Conservation (phyloP, 2,329 filamentous ascomycete species). For the Fusarium metavorans region DNA sequence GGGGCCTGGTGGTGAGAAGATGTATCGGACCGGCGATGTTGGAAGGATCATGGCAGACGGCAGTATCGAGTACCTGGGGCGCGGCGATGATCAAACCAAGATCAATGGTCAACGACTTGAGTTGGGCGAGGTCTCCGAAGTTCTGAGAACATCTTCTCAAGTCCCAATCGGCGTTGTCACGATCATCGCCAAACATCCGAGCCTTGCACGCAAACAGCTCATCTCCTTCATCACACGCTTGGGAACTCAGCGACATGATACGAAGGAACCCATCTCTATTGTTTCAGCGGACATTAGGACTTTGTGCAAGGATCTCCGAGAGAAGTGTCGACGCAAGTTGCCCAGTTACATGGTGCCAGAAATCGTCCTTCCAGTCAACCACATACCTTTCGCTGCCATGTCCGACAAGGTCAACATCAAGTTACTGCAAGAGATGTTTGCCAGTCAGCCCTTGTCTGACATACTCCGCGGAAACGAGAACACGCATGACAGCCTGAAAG, state of each 20-base stretch:
- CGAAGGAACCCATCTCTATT: background rate
- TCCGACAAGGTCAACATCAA: conserved; percentile 1
- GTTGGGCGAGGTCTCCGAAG: background rate
- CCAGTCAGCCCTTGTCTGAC: background rate
- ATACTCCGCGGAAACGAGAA: background rate
- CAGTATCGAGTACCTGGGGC: background rate
- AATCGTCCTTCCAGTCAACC: background rate
- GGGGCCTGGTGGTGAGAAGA: background rate
- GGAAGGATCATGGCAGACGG: background rate
- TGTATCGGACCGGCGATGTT: background rate
- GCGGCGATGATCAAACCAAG: background rate
- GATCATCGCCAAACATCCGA: background rate
- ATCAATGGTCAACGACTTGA: background rate
- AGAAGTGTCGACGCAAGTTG: conserved; percentile 1
- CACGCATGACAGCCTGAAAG: background rate
- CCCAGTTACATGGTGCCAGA: conserved; percentile 2
- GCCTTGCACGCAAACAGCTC: background rate
- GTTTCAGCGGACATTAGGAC: background rate
- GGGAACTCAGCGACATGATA: background rate
- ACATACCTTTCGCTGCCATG: background rate
- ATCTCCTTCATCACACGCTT: background rate
- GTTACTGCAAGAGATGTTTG: background rate
- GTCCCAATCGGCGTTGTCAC: background rate
- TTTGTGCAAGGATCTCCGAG: background rate
- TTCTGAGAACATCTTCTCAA: background rate